phyloP scores from a whole-genome alignment of 331 rosid species.

The Malus hybrid region DNA sequence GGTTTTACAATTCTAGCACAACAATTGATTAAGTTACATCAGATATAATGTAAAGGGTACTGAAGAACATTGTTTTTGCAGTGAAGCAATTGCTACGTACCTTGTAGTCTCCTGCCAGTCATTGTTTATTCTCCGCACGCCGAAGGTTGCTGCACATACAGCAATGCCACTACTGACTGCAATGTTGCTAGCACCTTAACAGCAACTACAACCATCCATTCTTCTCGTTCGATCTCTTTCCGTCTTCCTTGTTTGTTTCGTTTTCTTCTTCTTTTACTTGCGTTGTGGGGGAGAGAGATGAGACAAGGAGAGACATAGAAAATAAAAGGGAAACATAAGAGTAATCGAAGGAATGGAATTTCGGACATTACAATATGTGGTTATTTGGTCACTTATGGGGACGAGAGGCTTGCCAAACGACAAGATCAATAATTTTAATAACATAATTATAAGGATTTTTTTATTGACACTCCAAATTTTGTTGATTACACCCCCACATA shows the following conservation, averaged over 20 bases:
- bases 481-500: no score
- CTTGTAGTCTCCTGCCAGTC: slow-evolving; percentile 36
- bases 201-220: neutral
- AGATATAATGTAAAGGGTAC: neutral
- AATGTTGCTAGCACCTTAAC: neutral
- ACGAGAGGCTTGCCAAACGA: no score
- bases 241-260: neutral
- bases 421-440: no score
- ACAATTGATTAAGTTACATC: neutral
- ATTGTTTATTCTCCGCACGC: neutral
- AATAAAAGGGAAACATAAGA: neutral
- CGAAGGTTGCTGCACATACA: neutral
- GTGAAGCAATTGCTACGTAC: slow-evolving; percentile 13
- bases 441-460: no score
- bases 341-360: slow-evolving; percentile 7
- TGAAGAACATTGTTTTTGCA: neutral
- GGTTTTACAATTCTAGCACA: neutral
- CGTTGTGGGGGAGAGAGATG: neutral
- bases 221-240: neutral
- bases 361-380: slow-evolving; percentile 1
- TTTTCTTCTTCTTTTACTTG: neutral
- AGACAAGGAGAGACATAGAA: neutral
- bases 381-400: neutral
- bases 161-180: neutral
- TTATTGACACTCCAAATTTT: no score